Evolutionary conservation across 176 grass and related monocot species (phyloP).

Genomic region (Melocanna baccifera): DNA sequence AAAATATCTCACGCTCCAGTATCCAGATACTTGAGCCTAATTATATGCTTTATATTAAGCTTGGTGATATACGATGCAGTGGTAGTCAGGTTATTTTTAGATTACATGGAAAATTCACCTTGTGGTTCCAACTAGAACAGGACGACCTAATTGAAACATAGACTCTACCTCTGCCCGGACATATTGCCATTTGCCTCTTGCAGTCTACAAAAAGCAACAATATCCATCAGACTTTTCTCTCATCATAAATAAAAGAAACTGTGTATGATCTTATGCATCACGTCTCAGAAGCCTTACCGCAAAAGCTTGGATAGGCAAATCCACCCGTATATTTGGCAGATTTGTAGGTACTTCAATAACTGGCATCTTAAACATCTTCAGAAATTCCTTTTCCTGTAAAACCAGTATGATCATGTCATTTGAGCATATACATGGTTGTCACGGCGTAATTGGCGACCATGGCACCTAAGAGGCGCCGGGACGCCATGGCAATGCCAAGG

Average conservation of each 20-base stretch:
- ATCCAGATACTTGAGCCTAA: neutral
- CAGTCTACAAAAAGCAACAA: slow-evolving; percentile 58
- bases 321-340: slow-evolving; percentile 82
- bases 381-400: slow-evolving; percentile 89
- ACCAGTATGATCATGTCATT: slow-evolving; percentile 16
- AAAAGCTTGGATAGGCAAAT: slow-evolving; percentile 97
- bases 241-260: neutral
- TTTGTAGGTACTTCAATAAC: slow-evolving; percentile 96
- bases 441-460: no score
- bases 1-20: neutral
- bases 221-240: slow-evolving; percentile 25
- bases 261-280: neutral
- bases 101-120: slow-evolving; percentile 39
- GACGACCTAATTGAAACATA: slow-evolving; percentile 83
- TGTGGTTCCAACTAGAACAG: slow-evolving; percentile 96
- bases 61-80: no score
- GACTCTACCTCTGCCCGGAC: slow-evolving; percentile 76
- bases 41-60: no score
- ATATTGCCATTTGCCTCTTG: slow-evolving; percentile 92
- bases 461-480: no score
- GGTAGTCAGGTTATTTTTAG: no score
- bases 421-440: slow-evolving; percentile 24
- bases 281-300: slow-evolving; percentile 50
- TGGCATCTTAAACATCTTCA: slow-evolving; percentile 99
- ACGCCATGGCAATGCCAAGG: no score